Conservation (phyloP, 2,329 filamentous ascomycete species). For the Chaetothyriales sp. region DNA sequence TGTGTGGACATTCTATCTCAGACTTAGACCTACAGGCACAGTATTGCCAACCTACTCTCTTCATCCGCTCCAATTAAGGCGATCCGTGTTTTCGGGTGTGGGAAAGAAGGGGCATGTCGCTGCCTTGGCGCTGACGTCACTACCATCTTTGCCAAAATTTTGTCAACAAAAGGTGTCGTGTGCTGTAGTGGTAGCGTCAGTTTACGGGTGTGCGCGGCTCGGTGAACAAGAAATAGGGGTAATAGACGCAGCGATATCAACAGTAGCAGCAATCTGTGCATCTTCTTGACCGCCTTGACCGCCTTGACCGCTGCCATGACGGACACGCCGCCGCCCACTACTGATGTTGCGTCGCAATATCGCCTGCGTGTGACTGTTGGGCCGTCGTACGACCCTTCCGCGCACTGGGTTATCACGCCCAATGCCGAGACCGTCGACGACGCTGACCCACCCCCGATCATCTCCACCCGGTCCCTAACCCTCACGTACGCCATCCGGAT, state of each 20-base stretch:
- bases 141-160: not conserved
- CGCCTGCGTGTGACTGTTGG: constrained; percentile 71
- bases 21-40: too few relatives aligned
- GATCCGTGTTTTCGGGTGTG: too few relatives aligned
- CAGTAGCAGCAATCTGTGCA: not conserved
- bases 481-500: constrained; percentile 65
- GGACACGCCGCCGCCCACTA: not conserved
- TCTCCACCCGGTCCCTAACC: constrained; percentile 32
- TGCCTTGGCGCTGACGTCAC: too few relatives aligned
- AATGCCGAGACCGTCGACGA: constrained; percentile 48
- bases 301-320: too few relatives aligned
- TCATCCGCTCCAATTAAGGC: too few relatives aligned
- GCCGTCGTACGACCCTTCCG: constrained; percentile 53
- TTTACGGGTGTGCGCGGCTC: too few relatives aligned
- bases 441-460: constrained; percentile 35
- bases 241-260: not conserved
- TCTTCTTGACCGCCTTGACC: not conserved
- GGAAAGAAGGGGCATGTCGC: too few relatives aligned
- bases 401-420: constrained; percentile 63
- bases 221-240: not conserved
- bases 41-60: too few relatives aligned
- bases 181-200: not conserved
- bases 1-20: too few relatives aligned
- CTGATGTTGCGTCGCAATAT: constrained; percentile 32
- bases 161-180: not conserved